These are phyloP conservation scores for Mucor velutinosus DNA, from an alignment of 371 early-diverging fungal genomes.

Conservation along the genomic window DNA sequence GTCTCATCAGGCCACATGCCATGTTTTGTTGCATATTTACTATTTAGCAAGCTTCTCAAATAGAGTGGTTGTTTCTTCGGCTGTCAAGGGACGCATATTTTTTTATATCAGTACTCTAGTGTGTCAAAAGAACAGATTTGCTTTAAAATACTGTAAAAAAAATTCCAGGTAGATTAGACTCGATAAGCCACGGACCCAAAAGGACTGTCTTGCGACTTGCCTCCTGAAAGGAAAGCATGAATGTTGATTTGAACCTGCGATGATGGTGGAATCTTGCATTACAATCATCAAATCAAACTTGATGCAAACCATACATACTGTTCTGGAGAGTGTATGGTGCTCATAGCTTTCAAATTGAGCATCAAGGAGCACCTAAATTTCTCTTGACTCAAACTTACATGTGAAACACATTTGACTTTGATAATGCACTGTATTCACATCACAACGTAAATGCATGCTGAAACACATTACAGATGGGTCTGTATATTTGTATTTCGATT, in stretches of 20 bases:
- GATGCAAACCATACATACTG: too few species aligned
- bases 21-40: constrained; percentile 52
- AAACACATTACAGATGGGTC: too few species aligned
- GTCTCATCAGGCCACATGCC: neutral
- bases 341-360: too few species aligned
- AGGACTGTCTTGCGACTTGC: neutral
- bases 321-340: too few species aligned
- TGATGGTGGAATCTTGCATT: neutral
- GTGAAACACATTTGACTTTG: too few species aligned
- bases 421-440: too few species aligned
- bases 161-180: neutral
- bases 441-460: too few species aligned
- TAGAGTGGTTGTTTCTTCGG: constrained; percentile 93
- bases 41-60: constrained; percentile 97
- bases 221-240: neutral
- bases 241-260: neutral
- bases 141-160: neutral
- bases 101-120: neutral
- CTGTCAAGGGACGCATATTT: constrained; percentile 92
- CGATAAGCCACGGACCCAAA: neutral
- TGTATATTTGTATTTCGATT: too few species aligned
- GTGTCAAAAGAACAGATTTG: neutral
- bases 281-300: too few species aligned
- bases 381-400: too few species aligned
- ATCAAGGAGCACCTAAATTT: too few species aligned